phyloP scores from a whole-genome alignment of 345 rosid genomes.

The Euclidium syriacum region DNA sequence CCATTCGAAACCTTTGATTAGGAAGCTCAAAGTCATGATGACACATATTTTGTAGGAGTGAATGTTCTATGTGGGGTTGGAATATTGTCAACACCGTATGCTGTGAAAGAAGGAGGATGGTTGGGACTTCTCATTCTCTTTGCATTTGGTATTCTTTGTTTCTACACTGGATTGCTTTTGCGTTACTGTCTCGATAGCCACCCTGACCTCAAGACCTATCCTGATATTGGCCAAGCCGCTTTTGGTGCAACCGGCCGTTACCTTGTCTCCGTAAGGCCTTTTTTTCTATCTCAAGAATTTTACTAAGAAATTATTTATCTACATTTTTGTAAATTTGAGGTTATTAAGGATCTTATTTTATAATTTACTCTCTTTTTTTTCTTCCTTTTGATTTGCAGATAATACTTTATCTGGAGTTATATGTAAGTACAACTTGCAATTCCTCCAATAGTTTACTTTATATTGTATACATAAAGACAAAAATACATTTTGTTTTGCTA shows the following conservation, averaged over 20 bases:
- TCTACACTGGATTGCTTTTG: constrained; percentile 80
- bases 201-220: constrained; percentile 85
- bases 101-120: constrained; percentile 97
- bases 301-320: background rate
- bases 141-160: constrained; percentile 65
- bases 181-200: constrained; percentile 83
- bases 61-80: constrained; percentile 98
- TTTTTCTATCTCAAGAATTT: background rate
- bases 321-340: background rate
- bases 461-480: background rate
- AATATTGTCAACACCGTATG: constrained; percentile 84
- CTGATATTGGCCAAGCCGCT: constrained; percentile 94
- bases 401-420: constrained; percentile 69
- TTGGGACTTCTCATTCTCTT: constrained; percentile 55
- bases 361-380: background rate
- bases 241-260: constrained; percentile 71
- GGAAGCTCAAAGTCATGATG: no score
- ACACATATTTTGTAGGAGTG: constrained; percentile 43
- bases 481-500: background rate
- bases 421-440: constrained; percentile 61
- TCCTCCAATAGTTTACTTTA: constrained; percentile 2
- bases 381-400: constrained; percentile 50
- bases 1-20: no score
- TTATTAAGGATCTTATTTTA: background rate
- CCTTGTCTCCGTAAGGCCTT: constrained; percentile 56